Conservation (phyloP, 2,329 filamentous ascomycete species). For the Arthrobotrys pseudoclavata region DNA sequence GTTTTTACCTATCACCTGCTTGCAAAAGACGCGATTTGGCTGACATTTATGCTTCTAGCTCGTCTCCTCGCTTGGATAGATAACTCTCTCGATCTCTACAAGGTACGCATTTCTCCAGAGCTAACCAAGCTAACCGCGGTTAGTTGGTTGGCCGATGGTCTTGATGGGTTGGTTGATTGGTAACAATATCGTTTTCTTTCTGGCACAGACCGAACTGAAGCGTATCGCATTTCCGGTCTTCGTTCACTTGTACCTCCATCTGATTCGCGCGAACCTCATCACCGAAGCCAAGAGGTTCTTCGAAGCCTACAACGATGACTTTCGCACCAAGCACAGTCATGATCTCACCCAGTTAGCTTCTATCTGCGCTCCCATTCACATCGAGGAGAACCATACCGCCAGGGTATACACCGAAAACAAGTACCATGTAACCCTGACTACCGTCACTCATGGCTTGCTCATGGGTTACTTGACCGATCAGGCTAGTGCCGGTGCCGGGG, state of each 20-base stretch:
- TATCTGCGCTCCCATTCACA: conserved; percentile 81
- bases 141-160: neutral
- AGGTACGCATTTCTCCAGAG: conserved; percentile 70
- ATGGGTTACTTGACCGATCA: conserved; percentile 93
- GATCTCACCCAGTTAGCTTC: conserved; percentile 82
- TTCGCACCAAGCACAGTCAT: conserved; percentile 81
- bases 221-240: conserved; percentile 94
- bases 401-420: conserved; percentile 87
- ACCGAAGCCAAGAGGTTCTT: conserved; percentile 82
- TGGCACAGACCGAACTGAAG: conserved; percentile 78
- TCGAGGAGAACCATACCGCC: conserved; percentile 80
- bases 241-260: conserved; percentile 88
- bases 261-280: conserved; percentile 79
- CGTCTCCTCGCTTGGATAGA: conserved; percentile 86
- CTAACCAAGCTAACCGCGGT: neutral
- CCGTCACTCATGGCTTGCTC: conserved; percentile 83
- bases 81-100: conserved; percentile 93
- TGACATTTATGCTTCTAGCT: conserved; percentile 66
- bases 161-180: conserved; percentile 36
- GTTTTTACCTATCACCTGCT: conserved; percentile 48
- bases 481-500: conserved; percentile 78
- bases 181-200: conserved; percentile 65
- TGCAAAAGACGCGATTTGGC: conserved; percentile 5
- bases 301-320: conserved; percentile 72
- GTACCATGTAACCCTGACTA: conserved; percentile 90